These are phyloP conservation scores for Barnettozyma californica DNA, from an alignment of 805 yeast genomes.

Conservation along the genomic window DNA sequence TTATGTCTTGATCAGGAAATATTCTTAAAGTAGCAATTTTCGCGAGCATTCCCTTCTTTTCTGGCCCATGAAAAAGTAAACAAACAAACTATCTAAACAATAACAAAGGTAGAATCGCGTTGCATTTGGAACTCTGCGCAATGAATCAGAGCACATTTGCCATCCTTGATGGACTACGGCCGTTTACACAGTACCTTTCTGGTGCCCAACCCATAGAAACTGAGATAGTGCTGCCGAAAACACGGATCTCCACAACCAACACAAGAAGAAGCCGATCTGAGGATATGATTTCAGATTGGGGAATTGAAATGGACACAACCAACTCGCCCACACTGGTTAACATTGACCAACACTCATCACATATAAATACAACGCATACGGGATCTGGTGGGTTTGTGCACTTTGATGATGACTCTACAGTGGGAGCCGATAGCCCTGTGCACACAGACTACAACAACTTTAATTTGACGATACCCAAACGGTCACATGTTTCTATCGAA, in stretches of 20 bases:
- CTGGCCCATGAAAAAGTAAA: neutral
- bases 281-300: constrained; percentile 23
- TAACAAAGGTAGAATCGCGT: neutral
- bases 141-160: constrained; percentile 10
- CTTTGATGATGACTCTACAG: constrained; percentile 9
- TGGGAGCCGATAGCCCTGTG: constrained; percentile 1
- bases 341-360: constrained; percentile 1
- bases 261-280: constrained; percentile 8
- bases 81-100: neutral
- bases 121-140: neutral
- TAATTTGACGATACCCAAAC: neutral
- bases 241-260: neutral
- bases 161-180: constrained; percentile 22
- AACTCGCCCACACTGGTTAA: constrained; percentile 26
- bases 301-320: constrained; percentile 19
- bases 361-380: neutral
- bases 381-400: neutral
- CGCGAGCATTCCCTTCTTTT: neutral
- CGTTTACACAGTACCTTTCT: constrained; percentile 22
- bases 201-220: constrained; percentile 1
- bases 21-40: neutral
- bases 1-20: neutral
- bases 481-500: constrained; percentile 1
- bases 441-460: neutral
- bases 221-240: neutral